Base-by-base conservation (phyloP, 495 filamentous ascomycete species). In the Jackrogersella minutella region DNA sequence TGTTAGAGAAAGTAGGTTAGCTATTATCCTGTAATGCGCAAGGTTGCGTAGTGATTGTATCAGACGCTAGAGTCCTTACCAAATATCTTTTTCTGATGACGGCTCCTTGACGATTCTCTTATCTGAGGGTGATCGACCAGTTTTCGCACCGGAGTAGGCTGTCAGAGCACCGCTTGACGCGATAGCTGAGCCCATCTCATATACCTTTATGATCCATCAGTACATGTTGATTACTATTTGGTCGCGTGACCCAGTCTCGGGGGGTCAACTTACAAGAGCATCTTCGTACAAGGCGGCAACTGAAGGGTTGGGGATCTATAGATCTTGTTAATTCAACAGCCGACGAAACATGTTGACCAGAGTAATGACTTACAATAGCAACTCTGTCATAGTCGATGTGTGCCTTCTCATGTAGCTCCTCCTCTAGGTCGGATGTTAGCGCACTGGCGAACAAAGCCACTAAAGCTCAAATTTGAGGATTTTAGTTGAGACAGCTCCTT, bases 381-480 rank as follows among this genome's bases (percentile, higher is more conserved):
- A 99, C 95, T 71, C 96, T 90, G 80, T 97, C 91, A 76, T 98
- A 99, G 87, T 99, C 95, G 80, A 99, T 98, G 85, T 98, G 93
- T 70, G 95, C 96, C 77, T 91, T 93, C 80, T 98, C 93, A 78
- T 98, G 94, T 39, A 99, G 89, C 78, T 97, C 93, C 83, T 97
- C 93, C 81, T 98, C 81, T 77, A 43, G n/a, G 30, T 44, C 40
- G 44, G 26, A n/a, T 65, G 69, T 76, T 64, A 75, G 74, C 55
- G 34, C 60, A 17, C 24, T 17, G 2, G 51, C 1, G 30, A 64
- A 50, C 41, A 53, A 62, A 57, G 22, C 11, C 41, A 49, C 31
- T 28, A 49, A 22, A 30, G 16, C 11, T n/a, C 9, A 14, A 37
- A 40, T 49, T 34, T 40, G 10, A 26, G 24, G 51, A 16, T 19